These are phyloP conservation scores for Rhodotorula glutinis DNA, from an alignment of 1,284 basidiomycete genomes.

Conservation along the genomic window DNA sequence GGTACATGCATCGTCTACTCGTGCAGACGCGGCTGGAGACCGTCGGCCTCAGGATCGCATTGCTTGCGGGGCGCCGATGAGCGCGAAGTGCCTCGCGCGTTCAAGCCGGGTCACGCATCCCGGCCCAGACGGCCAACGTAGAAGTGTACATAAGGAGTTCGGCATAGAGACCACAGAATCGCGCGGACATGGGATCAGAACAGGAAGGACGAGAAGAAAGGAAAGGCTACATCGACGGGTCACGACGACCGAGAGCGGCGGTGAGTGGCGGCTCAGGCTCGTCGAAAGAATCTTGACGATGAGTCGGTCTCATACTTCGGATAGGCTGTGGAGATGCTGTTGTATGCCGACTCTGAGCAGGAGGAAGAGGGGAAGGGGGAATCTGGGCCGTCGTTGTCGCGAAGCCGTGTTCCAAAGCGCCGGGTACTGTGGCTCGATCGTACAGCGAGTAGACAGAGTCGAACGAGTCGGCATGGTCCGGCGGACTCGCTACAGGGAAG, in stretches of 20 bases:
- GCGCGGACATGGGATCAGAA: too few relatives aligned
- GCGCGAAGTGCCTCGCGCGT: neutral
- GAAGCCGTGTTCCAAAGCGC: neutral
- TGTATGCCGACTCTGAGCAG: neutral
- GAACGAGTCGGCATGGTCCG: conserved; percentile 4
- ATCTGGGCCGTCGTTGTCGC: neutral
- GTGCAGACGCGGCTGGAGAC: conserved; percentile 45
- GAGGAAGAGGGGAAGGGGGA: neutral
- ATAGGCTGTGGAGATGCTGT: neutral
- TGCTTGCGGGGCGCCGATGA: conserved; percentile 24
- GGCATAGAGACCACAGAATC: too few relatives aligned
- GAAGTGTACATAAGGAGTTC: too few relatives aligned
- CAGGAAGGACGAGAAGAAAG: too few relatives aligned
- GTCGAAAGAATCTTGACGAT: conserved; percentile 12
- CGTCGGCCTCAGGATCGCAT: conserved; percentile 17
- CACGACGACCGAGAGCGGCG: conserved; percentile 17
- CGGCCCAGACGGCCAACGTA: neutral
- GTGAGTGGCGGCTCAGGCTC: conserved; percentile 10
- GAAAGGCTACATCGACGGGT: neutral
- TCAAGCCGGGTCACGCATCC: neutral
- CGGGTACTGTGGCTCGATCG: conserved; percentile 7
- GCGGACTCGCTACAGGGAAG: neutral
- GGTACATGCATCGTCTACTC: conserved; percentile 44
- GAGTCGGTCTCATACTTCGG: neutral
- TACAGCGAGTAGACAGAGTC: conserved; percentile 25